Base-by-base conservation (phyloP, 2,329 filamentous ascomycete species). In the Aspergillus clavatus region DNA sequence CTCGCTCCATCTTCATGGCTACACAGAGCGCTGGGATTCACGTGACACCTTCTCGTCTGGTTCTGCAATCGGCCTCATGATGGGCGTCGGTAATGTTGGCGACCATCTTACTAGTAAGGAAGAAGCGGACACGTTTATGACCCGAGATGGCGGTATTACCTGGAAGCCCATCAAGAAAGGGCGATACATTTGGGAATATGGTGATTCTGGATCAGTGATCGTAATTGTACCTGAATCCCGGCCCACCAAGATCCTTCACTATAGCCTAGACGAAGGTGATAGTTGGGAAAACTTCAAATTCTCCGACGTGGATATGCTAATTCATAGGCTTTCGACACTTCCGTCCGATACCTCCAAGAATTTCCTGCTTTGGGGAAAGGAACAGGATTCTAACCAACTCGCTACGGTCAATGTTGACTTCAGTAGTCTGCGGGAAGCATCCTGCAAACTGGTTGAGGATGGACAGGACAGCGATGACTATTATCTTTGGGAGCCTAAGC, bases 81-180 rank as follows among this genome's bases (percentile, higher is more conserved):
- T 98, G 63, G 93, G 82, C 12, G 80, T 89, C 50, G 93, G 93
- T 54, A 98, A 97, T 59, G 89, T 98, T 7, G 94, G 94, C 22
- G 72, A 81, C 23, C 75, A 76, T 47, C 78, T 96, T 37, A 78
- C 76, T 6, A 72, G 76, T 22, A 76, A 82, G 51, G 81, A 85
- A 42, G 82, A 91, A 24, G 86, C 85, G 11, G 85, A 93, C 62
- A 97, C 91, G 12, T 98, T 91, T 70, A 85, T 97, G 74, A 94
- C 89, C 8, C 78, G 78, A 0, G 90, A 98, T 64, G 93, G 86
- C n/a, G 94, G 94, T 44, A 78, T 97, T 41, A 87, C 74, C 29
- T 98, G 93, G 93, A 83, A 78, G 53, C 81, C 83, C 47, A 82
- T 91, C 50, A 91, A 87, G 70, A 90, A 94, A 68, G 94, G 93